Percentiles rank a stretch among this genome's conserved stretches.
Conservation (phyloP, 2,329 filamentous ascomycete species). For the Alternaria gansuensis region DNA sequence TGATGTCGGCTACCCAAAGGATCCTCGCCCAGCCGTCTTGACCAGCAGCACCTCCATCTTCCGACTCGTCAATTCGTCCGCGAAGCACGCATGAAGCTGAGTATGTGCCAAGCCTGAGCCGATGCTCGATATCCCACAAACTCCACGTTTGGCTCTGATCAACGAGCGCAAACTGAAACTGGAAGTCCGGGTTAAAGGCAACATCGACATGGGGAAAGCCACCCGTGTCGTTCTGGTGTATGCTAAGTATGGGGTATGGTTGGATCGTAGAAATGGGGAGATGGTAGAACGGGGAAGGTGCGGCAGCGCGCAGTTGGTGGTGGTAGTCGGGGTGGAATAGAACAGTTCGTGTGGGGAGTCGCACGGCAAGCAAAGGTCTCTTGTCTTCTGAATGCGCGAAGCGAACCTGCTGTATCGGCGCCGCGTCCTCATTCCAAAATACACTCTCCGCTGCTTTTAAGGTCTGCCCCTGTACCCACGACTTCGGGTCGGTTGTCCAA, state of each 20-base stretch:
- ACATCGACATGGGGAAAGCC: constrained; percentile 68
- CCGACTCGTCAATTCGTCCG: constrained; percentile 21
- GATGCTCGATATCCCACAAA: constrained; percentile 66
- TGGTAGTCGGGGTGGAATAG: constrained; percentile 56
- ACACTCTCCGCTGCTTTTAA: constrained; percentile 58
- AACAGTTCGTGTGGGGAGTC: constrained; percentile 57
- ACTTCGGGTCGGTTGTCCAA: constrained; percentile 61
- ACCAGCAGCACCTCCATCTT: constrained; percentile 6
- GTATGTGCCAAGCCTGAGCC: constrained; percentile 43
- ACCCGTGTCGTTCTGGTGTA: constrained; percentile 64
- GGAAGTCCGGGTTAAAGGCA: constrained; percentile 69
- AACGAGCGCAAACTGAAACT: constrained; percentile 70
- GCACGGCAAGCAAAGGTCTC: constrained; percentile 61
- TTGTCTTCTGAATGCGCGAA: constrained; percentile 59
- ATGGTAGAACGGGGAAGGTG: constrained; percentile 30
- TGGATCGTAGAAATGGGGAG: constrained; percentile 62
- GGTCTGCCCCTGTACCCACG: constrained; percentile 60
- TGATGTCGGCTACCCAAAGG: constrained; percentile 59
- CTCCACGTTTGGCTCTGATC: constrained; percentile 73
- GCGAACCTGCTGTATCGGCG: constrained; percentile 63
- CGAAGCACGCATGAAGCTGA: constrained; percentile 46
- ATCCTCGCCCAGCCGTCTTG: constrained; percentile 62
- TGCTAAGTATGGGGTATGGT: constrained; percentile 63
- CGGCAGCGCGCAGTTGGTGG: constrained; percentile 21
- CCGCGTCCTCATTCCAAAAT: constrained; percentile 65